Evolutionary conservation across 441 rosid genomes (phyloP), one percentile per base, ranked within the genome.

Genomic region (Brassica balearica): DNA sequence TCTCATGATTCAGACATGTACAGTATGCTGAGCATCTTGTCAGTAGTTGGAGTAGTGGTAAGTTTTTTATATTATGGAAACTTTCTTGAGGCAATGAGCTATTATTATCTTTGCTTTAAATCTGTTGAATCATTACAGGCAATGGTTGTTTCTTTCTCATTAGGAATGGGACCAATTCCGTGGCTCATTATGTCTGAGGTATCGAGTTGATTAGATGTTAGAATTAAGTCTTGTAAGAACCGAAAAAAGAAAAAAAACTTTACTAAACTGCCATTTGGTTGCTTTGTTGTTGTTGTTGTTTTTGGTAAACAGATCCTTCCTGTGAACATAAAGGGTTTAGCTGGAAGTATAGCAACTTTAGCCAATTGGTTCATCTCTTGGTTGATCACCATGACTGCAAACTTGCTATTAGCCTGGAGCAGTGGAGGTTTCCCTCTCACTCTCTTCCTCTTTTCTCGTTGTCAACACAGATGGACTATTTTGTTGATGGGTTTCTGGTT

Each of bases 31-130:
- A 89, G 93, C 72, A 90, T 94, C 66, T 14, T 88, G 59, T 87
- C 99, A 7, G 87, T 91, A 7, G 88, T 87, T 74, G 99, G 98
- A 77, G 91, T 96, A 68, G 94, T 94, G 97, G 99, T 94, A 88
- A 76, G 90, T 77, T 32, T 56, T 17, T 41, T 55, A 4, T 27
- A 56, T 63, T 34, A 56, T 17, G 2, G 6, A 63, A 62, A 58
- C 2, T 5, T 65, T 79, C 1, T 29, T 32, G 58, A 56, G 46
- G 72, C 75, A 55, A 2, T 12, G 10, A 19, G 62, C 23, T 1
- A 55, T 69, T 34, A 41, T 63, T 20, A 41, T 64, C 4, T 65
- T 38, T 59, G 1, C 65, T 9, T 60, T 34, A 23, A 56, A 51
- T 27, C 8, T 1, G 34, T 17, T 22, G 64, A 38, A 17, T 58